These are phyloP conservation scores for Puccinellia tenuiflora DNA, from an alignment of 176 grass and related monocot genomes.

Conservation along the genomic window DNA sequence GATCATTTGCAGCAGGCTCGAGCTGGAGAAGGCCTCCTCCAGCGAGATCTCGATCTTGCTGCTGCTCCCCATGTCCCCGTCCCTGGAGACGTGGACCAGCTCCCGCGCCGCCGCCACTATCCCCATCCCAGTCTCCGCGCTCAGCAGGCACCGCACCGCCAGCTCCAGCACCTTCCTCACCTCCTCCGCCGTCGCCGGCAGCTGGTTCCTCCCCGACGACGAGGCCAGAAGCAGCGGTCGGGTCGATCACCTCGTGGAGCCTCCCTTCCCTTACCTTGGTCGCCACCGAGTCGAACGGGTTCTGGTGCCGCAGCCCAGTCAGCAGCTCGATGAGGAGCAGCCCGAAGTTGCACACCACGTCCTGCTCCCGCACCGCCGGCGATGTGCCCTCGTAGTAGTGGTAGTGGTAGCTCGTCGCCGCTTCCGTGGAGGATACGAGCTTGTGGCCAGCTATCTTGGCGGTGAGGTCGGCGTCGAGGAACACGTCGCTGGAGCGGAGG, in stretches of 20 bases:
- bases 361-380: conserved; percentile 16
- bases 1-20: conserved; percentile 94
- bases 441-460: conserved; percentile 76
- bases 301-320: conserved; percentile 49
- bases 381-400: not conserved
- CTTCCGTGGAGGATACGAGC: conserved; percentile 6
- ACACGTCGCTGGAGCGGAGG: conserved; percentile 70
- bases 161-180: conserved; percentile 66
- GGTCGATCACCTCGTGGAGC: conserved; percentile 78
- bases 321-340: conserved; percentile 67
- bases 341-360: conserved; percentile 73
- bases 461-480: conserved; percentile 46
- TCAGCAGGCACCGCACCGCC: conserved; percentile 62
- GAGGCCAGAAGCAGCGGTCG: conserved; percentile 36
- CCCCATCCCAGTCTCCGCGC: conserved; percentile 46
- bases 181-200: conserved; percentile 51
- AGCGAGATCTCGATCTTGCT: conserved; percentile 79
- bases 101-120: conserved; percentile 63
- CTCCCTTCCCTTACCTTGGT: conserved; percentile 55
- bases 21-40: conserved; percentile 83
- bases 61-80: conserved; percentile 67
- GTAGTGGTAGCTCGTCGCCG: not conserved
- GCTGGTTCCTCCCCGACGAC: conserved; percentile 46
- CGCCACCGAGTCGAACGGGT: conserved; percentile 53
- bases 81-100: conserved; percentile 46